Conservation (phyloP, 2,329 filamentous ascomycete genomes). For the Claviceps maximensis region DNA sequence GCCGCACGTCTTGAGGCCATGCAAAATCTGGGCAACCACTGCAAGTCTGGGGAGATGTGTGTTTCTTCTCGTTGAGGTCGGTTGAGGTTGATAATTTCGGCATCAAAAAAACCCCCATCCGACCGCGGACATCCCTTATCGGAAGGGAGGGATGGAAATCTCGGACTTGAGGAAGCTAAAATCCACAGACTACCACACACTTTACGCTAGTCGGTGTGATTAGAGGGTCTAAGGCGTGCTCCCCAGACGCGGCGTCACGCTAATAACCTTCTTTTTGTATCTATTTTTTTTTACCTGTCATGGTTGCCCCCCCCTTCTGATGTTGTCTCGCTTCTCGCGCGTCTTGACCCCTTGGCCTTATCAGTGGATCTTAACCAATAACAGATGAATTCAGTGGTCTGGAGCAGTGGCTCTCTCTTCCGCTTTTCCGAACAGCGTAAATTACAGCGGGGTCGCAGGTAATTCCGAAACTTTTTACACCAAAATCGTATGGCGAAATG, state of each 20-base stretch:
- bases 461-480: too few species aligned
- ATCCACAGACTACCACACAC: background rate
- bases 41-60: too few species aligned
- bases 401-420: background rate
- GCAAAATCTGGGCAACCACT: too few species aligned
- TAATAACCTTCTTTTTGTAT: background rate
- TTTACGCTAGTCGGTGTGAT: background rate
- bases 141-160: background rate
- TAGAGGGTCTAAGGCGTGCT: background rate
- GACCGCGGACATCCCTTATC: background rate
- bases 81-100: too few species aligned
- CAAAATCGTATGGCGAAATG: too few species aligned
- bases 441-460: too few species aligned
- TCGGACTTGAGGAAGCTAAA: background rate
- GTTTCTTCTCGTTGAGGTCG: background rate
- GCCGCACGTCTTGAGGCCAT: too few species aligned
- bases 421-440: background rate
- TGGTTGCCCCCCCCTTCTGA: background rate
- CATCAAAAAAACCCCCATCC: background rate
- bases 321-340: background rate
- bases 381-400: background rate
- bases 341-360: background rate
- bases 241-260: constrained; percentile 2
- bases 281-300: too few species aligned
- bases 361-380: background rate